Evolutionary conservation across 306 rosid species (phyloP).

Genomic region (Casuarina equisetifolia): DNA sequence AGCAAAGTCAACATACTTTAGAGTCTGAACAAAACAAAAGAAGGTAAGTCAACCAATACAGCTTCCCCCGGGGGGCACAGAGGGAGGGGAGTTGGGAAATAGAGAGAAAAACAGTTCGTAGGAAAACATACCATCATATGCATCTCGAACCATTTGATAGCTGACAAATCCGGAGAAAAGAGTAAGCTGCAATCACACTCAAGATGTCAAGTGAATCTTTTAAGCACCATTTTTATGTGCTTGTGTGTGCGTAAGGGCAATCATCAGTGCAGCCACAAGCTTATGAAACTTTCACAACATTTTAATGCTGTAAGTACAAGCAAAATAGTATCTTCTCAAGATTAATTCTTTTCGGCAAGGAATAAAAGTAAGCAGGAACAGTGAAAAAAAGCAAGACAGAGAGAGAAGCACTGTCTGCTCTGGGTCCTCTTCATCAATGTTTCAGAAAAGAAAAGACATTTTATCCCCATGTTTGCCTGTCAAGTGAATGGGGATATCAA

Average conservation of each 20-base stretch:
- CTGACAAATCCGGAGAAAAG: conserved; percentile 99
- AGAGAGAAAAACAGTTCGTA: conserved; percentile 1
- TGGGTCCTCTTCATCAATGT: neutral
- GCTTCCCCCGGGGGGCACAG: neutral
- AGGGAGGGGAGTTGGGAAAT: no score
- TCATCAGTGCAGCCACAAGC: neutral
- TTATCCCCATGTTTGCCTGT: neutral
- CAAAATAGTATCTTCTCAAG: neutral
- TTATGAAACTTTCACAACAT: neutral
- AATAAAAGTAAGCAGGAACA: neutral
- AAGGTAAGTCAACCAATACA: neutral
- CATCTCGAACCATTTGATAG: conserved; percentile 99
- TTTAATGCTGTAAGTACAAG: neutral
- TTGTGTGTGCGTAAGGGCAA: neutral
- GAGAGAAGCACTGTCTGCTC: neutral
- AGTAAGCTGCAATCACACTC: conserved; percentile 74
- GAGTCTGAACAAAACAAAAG: neutral
- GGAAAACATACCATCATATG: conserved; percentile 76
- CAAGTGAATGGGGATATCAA: neutral
- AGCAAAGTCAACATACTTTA: neutral
- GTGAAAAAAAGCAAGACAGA: neutral
- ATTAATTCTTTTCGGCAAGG: neutral
- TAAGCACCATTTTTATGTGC: conserved; percentile 2
- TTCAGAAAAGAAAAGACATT: neutral
- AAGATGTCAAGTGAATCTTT: conserved; percentile 33